Evolutionary conservation across 2,329 filamentous ascomycete species (phyloP).

Genomic region (Coniochaeta sp.): DNA sequence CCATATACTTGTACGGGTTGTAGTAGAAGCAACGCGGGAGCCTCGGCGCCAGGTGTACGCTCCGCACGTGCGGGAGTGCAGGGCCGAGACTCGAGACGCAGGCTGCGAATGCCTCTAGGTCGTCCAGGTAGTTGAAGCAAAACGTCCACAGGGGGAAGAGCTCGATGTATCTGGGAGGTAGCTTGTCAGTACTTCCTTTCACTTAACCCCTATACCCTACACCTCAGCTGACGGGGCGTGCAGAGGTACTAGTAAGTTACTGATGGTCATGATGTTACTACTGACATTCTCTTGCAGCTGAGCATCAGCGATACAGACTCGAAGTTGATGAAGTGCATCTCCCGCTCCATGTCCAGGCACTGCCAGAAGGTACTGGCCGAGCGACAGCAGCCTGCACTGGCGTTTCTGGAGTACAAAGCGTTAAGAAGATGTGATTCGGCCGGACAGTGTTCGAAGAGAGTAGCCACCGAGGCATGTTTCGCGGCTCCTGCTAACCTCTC

Average conservation of each 20-base stretch:
- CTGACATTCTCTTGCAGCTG: neutral
- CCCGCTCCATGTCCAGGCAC: neutral
- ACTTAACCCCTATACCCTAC: too few species aligned
- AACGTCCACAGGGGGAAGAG: constrained; percentile 1
- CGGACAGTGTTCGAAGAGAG: neutral
- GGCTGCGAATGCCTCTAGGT: neutral
- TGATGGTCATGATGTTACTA: too few species aligned
- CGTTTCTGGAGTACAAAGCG: neutral
- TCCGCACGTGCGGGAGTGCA: neutral
- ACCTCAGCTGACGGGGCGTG: too few species aligned
- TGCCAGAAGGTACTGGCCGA: neutral
- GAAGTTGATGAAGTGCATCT: neutral
- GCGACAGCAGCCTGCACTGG: neutral
- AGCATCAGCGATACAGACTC: neutral
- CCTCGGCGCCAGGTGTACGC: neutral
- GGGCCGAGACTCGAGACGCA: neutral
- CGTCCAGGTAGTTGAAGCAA: neutral
- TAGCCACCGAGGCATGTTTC: too few species aligned
- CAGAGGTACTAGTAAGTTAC: too few species aligned
- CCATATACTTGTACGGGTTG: too few species aligned
- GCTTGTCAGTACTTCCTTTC: too few species aligned
- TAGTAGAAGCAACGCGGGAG: neutral
- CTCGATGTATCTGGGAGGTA: constrained; percentile 2
- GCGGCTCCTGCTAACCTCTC: too few species aligned
- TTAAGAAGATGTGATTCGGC: neutral